A percentile compares a stretch with the other conserved stretches of the same genome.
Conservation (phyloP, 352 stramenopile species). For the Phytophthora fragariae region DNA sequence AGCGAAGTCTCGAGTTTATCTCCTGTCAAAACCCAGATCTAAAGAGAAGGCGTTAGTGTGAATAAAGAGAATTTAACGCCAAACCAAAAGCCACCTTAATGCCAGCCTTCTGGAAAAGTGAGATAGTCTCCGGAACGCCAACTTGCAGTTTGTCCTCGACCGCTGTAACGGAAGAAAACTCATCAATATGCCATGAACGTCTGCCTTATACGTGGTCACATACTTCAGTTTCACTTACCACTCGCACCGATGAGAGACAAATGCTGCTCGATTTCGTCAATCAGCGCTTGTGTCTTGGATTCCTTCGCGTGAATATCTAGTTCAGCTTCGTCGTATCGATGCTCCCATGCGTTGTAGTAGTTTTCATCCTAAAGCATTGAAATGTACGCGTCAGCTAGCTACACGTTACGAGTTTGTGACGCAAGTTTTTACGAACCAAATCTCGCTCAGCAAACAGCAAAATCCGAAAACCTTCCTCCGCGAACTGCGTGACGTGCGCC, state of each 20-base stretch:
- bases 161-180: slow-evolving; percentile 51
- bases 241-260: slow-evolving; percentile 89
- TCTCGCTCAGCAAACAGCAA: slow-evolving; percentile 82
- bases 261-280: slow-evolving; percentile 86
- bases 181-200: background rate
- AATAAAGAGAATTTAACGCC: background rate
- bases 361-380: slow-evolving; percentile 49
- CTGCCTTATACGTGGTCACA: background rate
- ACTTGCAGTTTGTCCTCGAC: slow-evolving; percentile 99
- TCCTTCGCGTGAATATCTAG: slow-evolving; percentile 78
- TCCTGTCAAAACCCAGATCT: slow-evolving; percentile 95
- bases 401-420: background rate
- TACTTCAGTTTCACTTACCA: slow-evolving; percentile 39
- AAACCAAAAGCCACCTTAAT: slow-evolving; percentile 91
- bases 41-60: background rate
- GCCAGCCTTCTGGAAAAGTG: slow-evolving; percentile 88
- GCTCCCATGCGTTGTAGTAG: slow-evolving; percentile 78
- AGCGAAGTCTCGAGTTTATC: slow-evolving; percentile 99
- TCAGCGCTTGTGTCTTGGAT: slow-evolving; percentile 55
- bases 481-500: slow-evolving; percentile 86
- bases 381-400: background rate
- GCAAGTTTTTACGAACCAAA: slow-evolving; percentile 49
- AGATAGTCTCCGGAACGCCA: slow-evolving; percentile 95
- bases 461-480: slow-evolving; percentile 85
- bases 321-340: slow-evolving; percentile 73